A percentile compares a stretch with the other conserved stretches of the same genome.
Evolutionary conservation across 2,329 filamentous ascomycete genomes (phyloP).

Genomic region (Aspergillus calidoustus): DNA sequence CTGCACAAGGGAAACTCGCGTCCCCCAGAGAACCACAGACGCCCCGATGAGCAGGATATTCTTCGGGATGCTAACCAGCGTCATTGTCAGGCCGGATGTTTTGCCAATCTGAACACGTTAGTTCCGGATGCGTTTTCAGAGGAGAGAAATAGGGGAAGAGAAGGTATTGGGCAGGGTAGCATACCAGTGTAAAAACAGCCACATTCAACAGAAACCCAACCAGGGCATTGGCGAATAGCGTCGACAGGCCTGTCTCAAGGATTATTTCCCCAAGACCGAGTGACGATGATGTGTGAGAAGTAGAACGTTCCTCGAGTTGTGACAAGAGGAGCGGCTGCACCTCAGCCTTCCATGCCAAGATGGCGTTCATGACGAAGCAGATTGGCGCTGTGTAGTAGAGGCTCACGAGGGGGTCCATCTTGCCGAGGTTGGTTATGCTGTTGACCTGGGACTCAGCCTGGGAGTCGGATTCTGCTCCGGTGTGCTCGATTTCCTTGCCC

Average conservation of each 20-base stretch:
- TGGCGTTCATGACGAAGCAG: constrained; percentile 75
- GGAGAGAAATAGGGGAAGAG: neutral
- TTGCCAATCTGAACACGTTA: constrained; percentile 69
- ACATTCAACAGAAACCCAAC: constrained; percentile 80
- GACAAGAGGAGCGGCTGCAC: constrained; percentile 55
- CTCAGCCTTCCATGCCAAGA: constrained; percentile 69
- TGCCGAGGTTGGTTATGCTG: constrained; percentile 33
- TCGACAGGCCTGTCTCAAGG: constrained; percentile 45
- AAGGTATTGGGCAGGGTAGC: constrained; percentile 36
- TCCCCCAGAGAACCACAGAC: constrained; percentile 75
- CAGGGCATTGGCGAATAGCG: constrained; percentile 70
- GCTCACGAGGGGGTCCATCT: constrained; percentile 83
- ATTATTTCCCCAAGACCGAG: neutral
- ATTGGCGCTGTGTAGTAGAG: constrained; percentile 89
- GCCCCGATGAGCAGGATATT: constrained; percentile 77
- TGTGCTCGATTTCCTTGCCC: neutral
- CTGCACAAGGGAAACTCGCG: constrained; percentile 34
- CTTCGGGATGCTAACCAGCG: constrained; percentile 80
- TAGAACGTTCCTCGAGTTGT: neutral
- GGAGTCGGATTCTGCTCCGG: neutral
- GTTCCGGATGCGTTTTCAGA: neutral
- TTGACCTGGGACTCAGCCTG: neutral
- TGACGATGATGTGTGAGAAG: neutral
- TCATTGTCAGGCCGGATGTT: constrained; percentile 80
- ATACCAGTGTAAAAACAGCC: constrained; percentile 78